Percentiles rank a stretch among this genome's conserved stretches.
These are phyloP conservation scores for Pythium pectinolyticum DNA, from an alignment of 352 stramenopile genomes.

Conservation along the genomic window DNA sequence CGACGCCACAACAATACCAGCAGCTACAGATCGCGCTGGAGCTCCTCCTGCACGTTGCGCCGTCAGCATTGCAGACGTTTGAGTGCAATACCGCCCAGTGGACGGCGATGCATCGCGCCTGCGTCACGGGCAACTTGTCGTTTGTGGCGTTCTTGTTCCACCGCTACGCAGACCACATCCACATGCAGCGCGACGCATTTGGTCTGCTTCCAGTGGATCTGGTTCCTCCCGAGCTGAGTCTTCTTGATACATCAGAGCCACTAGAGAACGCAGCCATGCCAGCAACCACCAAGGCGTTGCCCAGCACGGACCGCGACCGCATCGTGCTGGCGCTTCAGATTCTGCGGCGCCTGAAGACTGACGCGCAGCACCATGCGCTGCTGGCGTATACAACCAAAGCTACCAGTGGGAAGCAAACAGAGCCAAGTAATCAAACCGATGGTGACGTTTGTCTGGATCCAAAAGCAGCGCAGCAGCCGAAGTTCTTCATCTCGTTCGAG, in stretches of 20 bases:
- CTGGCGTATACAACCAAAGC: neutral
- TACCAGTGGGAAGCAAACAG: too few species aligned
- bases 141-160: slow-evolving; percentile 58
- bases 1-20: slow-evolving; percentile 57
- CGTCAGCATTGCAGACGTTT: slow-evolving; percentile 15
- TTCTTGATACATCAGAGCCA: neutral
- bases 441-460: too few species aligned
- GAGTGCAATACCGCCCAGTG: slow-evolving; percentile 39
- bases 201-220: slow-evolving; percentile 57
- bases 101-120: slow-evolving; percentile 56
- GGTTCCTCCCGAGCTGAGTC: slow-evolving; percentile 49
- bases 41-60: slow-evolving; percentile 41
- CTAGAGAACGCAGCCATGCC: slow-evolving; percentile 19
- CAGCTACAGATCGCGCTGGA: slow-evolving; percentile 65
- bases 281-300: slow-evolving; percentile 18
- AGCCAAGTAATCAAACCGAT: too few species aligned
- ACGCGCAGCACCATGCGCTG: neutral
- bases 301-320: slow-evolving; percentile 11
- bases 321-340: slow-evolving; percentile 23
- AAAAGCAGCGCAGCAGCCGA: neutral
- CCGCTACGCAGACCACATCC: slow-evolving; percentile 31
- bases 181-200: slow-evolving; percentile 46
- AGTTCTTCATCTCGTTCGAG: slow-evolving; percentile 48
- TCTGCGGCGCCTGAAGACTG: slow-evolving; percentile 9
- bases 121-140: slow-evolving; percentile 54